A percentile compares a stretch with the other conserved stretches of the same genome.
Evolutionary conservation across 179 eudicot genomes (phyloP).

Genomic region (Nepenthes alata): DNA sequence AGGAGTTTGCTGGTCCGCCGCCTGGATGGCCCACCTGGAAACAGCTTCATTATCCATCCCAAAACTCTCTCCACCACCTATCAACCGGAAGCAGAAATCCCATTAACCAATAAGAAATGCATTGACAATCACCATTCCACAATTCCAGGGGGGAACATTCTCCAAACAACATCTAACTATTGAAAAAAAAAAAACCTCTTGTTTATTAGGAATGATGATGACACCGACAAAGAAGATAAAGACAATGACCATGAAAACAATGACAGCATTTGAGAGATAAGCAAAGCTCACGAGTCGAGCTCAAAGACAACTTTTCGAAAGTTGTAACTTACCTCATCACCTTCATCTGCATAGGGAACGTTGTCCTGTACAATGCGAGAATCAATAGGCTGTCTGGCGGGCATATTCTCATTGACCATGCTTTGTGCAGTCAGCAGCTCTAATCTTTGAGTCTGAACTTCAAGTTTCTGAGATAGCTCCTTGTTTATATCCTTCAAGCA

Average conservation of each 20-base stretch:
- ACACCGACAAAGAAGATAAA: no score
- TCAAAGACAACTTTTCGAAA: no score
- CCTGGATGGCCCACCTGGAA: slow-evolving; percentile 79
- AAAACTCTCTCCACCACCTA: slow-evolving; percentile 88
- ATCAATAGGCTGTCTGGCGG: slow-evolving; percentile 28
- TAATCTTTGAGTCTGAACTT: slow-evolving; percentile 87
- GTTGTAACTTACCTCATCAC: slow-evolving; percentile 62
- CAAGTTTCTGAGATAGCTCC: slow-evolving; percentile 78
- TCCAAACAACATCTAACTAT: no score
- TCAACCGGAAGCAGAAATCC: not conserved
- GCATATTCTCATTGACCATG: slow-evolving; percentile 48
- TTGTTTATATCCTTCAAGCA: slow-evolving; percentile 62
- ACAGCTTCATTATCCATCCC: slow-evolving; percentile 96
- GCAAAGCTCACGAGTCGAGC: no score
- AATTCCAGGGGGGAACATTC: no score
- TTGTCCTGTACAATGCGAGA: slow-evolving; percentile 35
- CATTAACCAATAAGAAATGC: no score
- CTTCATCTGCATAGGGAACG: slow-evolving; percentile 86
- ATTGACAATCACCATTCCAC: no score
- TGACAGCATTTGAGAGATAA: no score
- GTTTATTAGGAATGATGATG: no score
- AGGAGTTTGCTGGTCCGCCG: slow-evolving; percentile 56
- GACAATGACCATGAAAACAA: no score
- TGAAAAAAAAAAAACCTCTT: no score
- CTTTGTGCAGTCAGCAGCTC: slow-evolving; percentile 87